phyloP scores from a whole-genome alignment of 495 filamentous ascomycete genomes.

The Ascodesmis nigricans region DNA sequence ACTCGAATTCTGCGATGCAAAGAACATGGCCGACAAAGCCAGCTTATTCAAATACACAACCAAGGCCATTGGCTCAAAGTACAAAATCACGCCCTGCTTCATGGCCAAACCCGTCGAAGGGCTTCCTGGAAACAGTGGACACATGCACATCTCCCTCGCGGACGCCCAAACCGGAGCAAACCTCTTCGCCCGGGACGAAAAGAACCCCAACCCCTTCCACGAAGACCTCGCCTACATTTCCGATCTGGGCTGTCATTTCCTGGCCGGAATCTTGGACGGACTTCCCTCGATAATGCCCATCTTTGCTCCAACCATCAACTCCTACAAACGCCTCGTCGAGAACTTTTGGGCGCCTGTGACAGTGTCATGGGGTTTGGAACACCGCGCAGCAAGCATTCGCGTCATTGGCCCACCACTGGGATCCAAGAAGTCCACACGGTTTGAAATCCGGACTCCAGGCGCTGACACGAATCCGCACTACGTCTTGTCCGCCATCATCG shows the following conservation, averaged over 20 bases:
- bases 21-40: slow-evolving; percentile 74
- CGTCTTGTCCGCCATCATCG: slow-evolving; percentile 70
- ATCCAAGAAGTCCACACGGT: slow-evolving; percentile 62
- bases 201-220: slow-evolving; percentile 46
- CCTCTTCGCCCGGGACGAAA: slow-evolving; percentile 48
- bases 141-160: slow-evolving; percentile 78
- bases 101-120: slow-evolving; percentile 95
- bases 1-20: slow-evolving; percentile 63
- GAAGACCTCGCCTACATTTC: slow-evolving; percentile 59
- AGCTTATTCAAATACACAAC: slow-evolving; percentile 86
- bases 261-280: slow-evolving; percentile 72
- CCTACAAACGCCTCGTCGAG: slow-evolving; percentile 91
- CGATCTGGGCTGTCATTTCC: slow-evolving; percentile 76
- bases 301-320: slow-evolving; percentile 83
- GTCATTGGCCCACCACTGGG: slow-evolving; percentile 71
- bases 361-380: slow-evolving; percentile 89
- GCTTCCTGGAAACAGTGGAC: slow-evolving; percentile 77
- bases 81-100: slow-evolving; percentile 87
- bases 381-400: slow-evolving; percentile 76
- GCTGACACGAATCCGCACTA: slow-evolving; percentile 79
- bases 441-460: slow-evolving; percentile 78
- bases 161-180: slow-evolving; percentile 44
- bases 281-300: slow-evolving; percentile 91
- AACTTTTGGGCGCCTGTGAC: slow-evolving; percentile 98
- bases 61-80: slow-evolving; percentile 61